phyloP scores from a whole-genome alignment of 441 rosid genomes.

The Euphorbia celastroides region DNA sequence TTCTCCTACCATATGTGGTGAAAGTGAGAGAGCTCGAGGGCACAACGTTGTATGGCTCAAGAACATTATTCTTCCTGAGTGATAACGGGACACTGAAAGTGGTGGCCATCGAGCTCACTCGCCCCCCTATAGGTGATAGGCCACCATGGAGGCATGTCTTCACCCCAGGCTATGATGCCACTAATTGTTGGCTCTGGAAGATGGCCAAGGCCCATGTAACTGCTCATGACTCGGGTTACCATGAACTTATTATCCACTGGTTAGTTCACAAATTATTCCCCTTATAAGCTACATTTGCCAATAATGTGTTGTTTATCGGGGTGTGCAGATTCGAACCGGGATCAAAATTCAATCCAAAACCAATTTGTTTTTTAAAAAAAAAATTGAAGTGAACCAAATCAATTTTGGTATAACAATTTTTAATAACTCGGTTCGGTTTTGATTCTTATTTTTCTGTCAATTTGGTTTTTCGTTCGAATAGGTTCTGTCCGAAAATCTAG shows the following conservation, averaged over 20 bases:
- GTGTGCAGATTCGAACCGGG: no score
- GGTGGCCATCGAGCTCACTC: conserved; percentile 57
- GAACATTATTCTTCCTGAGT: conserved; percentile 51
- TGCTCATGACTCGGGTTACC: conserved; percentile 5
- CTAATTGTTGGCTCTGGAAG: background rate
- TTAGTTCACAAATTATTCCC: background rate
- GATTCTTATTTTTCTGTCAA: no score
- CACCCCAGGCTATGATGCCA: conserved; percentile 25
- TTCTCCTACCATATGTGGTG: conserved; percentile 51
- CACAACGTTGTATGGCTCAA: conserved; percentile 54
- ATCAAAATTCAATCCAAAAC: no score
- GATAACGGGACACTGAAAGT: conserved; percentile 43
- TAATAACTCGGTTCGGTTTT: no score
- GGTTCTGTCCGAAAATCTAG: no score
- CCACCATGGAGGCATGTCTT: conserved; percentile 60
- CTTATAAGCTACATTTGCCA: no score
- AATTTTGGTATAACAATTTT: no score
- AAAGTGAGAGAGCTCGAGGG: conserved; percentile 50
- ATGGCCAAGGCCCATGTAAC: conserved; percentile 8
- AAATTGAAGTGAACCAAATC: no score
- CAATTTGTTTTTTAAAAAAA: no score
- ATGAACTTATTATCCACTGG: conserved; percentile 29
- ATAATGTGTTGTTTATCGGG: no score
- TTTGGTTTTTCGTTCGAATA: no score
- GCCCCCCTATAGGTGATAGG: conserved; percentile 45